Evolutionary conservation across 441 rosid genomes (phyloP), one percentile per base, ranked within the genome.

Genomic region (Populus hybrid): DNA sequence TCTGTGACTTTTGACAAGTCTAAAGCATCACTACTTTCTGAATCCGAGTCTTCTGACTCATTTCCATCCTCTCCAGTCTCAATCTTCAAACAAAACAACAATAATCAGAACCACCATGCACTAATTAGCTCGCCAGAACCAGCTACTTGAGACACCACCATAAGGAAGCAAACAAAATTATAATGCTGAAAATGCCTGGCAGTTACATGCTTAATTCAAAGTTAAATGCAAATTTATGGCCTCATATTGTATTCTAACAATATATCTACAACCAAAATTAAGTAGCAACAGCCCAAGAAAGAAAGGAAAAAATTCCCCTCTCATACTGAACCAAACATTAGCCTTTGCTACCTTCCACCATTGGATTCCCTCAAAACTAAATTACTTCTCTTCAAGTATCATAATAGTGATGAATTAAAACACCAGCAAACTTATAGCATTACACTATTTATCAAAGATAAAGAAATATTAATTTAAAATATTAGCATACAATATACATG

Each of bases 1-100:
- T 92, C 98, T 28, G 79, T 88, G 65, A 92, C 82, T 82, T 89
- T 91, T 0, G 94, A 82, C 26, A 92, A 84, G 79, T 90, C 97
- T 67, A 91, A 78, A 26, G 79, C 74, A 57, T 85, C 89, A 23
- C 46, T 73, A 69, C 79, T 64, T 80, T 92, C 97, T 63, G 91
- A 79, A 86, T 89, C 98, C 6, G 90, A 86, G 28, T 78, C 85
- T 12, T 87, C 92, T 0, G 89, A 80, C 28, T 86, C 93, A 70
- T 85, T 85, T 30, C 81, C 94, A 78, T 87, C 95, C 26, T 59
- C 92, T 75, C 36, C 95, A 64, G 86, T 87, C 77, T 94, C 99
- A 81, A 96, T 92, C 99, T 96, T 88, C 74, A 79, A 61, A 32
- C 32, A 63, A 42, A 73, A 28, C 28, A 72, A 26, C 72, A 34